Evolutionary conservation across 805 yeast species (phyloP), one percentile per base, ranked within the genome.

Genomic region (Candida mattraensis): DNA sequence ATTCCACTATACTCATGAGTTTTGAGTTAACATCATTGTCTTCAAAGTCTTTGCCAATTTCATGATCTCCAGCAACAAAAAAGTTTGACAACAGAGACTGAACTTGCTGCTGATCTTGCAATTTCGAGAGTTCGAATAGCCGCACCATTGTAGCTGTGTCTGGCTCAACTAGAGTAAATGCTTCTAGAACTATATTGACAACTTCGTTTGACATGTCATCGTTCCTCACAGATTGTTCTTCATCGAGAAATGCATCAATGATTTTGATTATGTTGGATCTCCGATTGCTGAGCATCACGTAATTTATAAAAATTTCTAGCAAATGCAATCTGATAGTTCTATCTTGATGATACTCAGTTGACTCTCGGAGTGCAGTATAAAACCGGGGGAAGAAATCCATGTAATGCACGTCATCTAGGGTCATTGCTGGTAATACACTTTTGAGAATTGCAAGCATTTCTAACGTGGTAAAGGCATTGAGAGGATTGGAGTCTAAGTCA

Each of bases 341-440:
- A 35, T 56, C 45, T 15, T 39, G 10, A 1, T 33, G 24, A 28
- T 56, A 61, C n/a, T 40, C 45, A 0, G 44, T 15, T 7, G 58
- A 51, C 8, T 48, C 48, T 41, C 64, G 42, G 31, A 62, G 24
- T 3, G 56, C 32, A 15, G 50, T 53, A 33, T 62, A 63, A 33
- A 61, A 58, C 14, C 57, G 38, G 4, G 67, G 67, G 30, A 63
- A 59, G 43, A 60, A 62, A 42, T 54, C 55, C 29, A 51, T 24
- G 30, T 47, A 39, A 16, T 40, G 44, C 5, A 58, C 62, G 30
- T 59, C 59, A 10, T 54, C 47, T 16, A 47, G 26, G 2, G 54
- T 51, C 58, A 59, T 50, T 3, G 56, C 59, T 14, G 54, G 47
- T 5, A 58, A 28, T 7, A 51, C 52, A 18, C 54, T 48, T 26